phyloP scores from a whole-genome alignment of 768 basidiomycete species.

The Lentinus tigrinus region DNA sequence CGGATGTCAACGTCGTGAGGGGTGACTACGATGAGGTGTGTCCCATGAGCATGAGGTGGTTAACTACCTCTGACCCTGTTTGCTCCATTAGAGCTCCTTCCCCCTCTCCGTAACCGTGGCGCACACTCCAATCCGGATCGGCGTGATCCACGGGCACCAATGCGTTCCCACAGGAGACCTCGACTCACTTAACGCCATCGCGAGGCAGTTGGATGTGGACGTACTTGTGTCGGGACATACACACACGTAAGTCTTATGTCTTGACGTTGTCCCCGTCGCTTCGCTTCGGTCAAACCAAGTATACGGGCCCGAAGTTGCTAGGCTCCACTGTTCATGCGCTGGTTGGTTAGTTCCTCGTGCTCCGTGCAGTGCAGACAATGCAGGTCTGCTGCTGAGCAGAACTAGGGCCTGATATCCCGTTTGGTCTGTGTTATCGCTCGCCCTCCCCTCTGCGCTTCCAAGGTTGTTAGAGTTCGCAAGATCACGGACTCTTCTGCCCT shows the following conservation, averaged over 20 bases:
- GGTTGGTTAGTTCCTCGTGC: background rate
- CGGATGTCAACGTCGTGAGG: conserved; percentile 87
- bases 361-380: too few relatives aligned
- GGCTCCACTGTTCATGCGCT: background rate
- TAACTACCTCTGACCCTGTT: background rate
- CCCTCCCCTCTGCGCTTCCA: too few relatives aligned
- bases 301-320: too few relatives aligned
- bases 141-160: conserved; percentile 93
- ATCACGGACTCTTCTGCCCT: too few relatives aligned
- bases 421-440: too few relatives aligned
- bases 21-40: conserved; percentile 96
- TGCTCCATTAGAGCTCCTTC: conserved; percentile 57
- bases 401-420: too few relatives aligned
- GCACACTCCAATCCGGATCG: conserved; percentile 87
- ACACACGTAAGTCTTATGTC: conserved; percentile 64
- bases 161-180: conserved; percentile 89
- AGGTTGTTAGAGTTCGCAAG: too few relatives aligned
- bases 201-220: conserved; percentile 97
- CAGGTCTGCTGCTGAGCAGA: too few relatives aligned
- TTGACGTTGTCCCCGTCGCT: background rate
- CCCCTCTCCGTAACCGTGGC: conserved; percentile 79
- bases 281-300: background rate
- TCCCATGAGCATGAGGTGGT: background rate
- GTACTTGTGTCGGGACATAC: conserved; percentile 93
- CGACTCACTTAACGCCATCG: conserved; percentile 84